These are phyloP conservation scores for Chenopodium formosanum DNA, from an alignment of 148 eudicot species.

Conservation along the genomic window DNA sequence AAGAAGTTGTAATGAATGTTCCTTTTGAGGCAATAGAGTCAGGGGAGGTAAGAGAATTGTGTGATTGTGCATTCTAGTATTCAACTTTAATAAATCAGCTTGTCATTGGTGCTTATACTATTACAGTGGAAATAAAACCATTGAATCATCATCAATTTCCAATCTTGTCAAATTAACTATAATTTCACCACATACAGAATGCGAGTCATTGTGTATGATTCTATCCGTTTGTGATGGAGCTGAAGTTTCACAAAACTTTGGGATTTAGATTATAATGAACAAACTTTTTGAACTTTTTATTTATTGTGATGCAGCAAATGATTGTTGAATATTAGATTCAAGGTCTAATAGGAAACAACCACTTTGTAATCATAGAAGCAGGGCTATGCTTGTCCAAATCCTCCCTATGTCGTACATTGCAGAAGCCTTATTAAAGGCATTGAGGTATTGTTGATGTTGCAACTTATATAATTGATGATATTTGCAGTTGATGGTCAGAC, in stretches of 20 bases:
- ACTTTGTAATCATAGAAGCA: background rate
- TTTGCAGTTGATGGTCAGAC: conserved; percentile 78
- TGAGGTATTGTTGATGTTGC: conserved; percentile 7
- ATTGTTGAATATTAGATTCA: background rate
- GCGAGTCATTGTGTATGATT: background rate
- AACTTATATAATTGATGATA: conserved; percentile 5
- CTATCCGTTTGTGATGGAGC: background rate
- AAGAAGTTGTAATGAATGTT: conserved; percentile 75
- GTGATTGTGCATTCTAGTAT: background rate
- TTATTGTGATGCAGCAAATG: background rate
- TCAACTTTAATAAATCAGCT: background rate
- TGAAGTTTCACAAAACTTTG: background rate
- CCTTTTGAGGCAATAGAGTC: conserved; percentile 74
- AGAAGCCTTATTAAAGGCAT: background rate
- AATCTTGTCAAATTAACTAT: background rate
- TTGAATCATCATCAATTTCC: background rate
- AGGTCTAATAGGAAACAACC: background rate
- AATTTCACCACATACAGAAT: background rate
- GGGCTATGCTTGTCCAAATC: background rate
- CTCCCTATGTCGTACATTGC: background rate
- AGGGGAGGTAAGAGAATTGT: conserved; percentile 57
- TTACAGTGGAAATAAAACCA: background rate
- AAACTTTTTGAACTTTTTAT: background rate
- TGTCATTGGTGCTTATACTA: background rate
- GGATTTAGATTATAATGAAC: background rate